Base-by-base conservation (phyloP, 192 early-diverging fungal species). In the Entrophospora sp. region DNA sequence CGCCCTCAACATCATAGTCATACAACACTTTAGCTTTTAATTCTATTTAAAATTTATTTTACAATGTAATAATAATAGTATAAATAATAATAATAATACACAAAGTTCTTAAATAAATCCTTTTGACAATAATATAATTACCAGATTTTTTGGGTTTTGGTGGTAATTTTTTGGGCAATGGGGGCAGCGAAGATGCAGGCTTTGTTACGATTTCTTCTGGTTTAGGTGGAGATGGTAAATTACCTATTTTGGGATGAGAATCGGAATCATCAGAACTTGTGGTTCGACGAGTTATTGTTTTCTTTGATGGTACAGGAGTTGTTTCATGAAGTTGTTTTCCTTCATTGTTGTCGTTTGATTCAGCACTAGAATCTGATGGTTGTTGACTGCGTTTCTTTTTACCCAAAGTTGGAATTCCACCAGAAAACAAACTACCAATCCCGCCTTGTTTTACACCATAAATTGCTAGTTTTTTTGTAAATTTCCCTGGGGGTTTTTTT, bases 371-470 rank as follows among this genome's bases (percentile, higher is more conserved):
- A 20, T 44, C 61, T 48, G 38, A 7, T 12, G 30, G 10, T 28
- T 12, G 18, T 52, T 36, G 34, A 53, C 35, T 65, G 22, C 63
- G 69, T 3, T 77, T 78, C 70, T 87, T 89, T 70, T 87, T 84
- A 64, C n/a, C n/a, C n/a, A n/a, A n/a, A n/a, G 88, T 71, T 6
- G 89, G 84, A 56, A 89, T 73, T 25, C 84, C 87, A 35, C 87
- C 87, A 37, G 87, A 83, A 56, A 91, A 84, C 32, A 91, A 69
- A 36, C 83, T 81, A 37, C 89, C 89, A 61, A 91, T 74, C 24
- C 89, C 89, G 64, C 87, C 89, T 70, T 88, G 82, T 64, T 88
- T 86, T 8, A 91, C 87, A 66, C 89, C 89, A 57, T 86, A 89
- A 0, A 85, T 86, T 7, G 87, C 87, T 52, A 91, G 74, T 57